These are phyloP conservation scores for Vaccinium corymbosum DNA, from an alignment of 148 eudicot species.

Conservation along the genomic window DNA sequence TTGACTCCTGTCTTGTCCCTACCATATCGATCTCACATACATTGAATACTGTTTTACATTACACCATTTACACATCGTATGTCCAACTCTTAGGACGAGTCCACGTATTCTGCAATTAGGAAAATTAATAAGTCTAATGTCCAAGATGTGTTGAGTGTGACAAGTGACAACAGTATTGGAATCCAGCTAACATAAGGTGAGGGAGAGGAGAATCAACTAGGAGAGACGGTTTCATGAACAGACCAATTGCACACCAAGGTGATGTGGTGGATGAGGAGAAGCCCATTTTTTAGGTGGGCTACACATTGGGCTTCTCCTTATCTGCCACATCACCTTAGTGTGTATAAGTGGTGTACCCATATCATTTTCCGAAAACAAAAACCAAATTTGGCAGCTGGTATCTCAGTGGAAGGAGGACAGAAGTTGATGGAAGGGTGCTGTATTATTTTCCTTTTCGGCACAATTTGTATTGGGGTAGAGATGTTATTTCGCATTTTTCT, in stretches of 20 bases:
- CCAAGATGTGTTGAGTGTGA: neutral
- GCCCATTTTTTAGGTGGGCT: too few species aligned
- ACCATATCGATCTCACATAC: neutral
- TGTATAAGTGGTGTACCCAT: too few species aligned
- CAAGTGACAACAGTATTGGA: neutral
- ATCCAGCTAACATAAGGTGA: neutral
- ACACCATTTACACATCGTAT: neutral
- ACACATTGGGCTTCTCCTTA: too few species aligned
- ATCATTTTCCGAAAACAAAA: neutral
- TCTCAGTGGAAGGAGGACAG: neutral
- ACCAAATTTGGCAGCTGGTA: neutral
- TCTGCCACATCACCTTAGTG: too few species aligned
- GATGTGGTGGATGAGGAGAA: too few species aligned
- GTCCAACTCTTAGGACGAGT: neutral
- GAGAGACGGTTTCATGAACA: neutral
- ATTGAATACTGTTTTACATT: neutral
- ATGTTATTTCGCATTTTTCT: neutral
- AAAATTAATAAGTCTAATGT: neutral
- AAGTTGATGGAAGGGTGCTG: neutral
- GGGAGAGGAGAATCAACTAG: neutral
- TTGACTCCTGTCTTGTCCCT: neutral
- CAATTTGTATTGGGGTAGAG: neutral
- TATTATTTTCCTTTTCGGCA: neutral
- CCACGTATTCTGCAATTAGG: neutral
- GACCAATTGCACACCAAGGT: neutral